Base-by-base conservation (phyloP, 2,329 filamentous ascomycete genomes). In the Chaetothyriales sp. region DNA sequence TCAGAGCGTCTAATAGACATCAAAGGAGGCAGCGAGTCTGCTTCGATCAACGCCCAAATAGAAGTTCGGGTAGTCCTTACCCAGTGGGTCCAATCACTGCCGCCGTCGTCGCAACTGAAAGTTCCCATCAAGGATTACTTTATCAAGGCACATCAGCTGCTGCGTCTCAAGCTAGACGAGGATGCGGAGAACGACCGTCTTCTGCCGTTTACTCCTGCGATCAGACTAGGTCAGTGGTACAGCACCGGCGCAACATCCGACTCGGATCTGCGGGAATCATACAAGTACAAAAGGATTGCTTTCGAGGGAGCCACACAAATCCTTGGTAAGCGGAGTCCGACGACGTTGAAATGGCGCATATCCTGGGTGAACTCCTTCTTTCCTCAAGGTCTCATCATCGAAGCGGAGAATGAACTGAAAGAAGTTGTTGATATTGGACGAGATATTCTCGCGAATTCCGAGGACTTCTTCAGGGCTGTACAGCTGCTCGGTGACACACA, bases 1-100 rank as follows among this genome's bases (percentile, higher is more conserved):
- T 48, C 50, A 3, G 50, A 52, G 20, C 10, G 19, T 18, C 28
- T 49, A 37, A 19, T 48, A n/a, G 46, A 52, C 9, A 18, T 52
- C 6, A 49, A 52, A 18, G 20, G 18, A 13, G 18, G 33, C 9
- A 22, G 4, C 5, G n/a, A 18, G 13, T 25, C 43, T 20, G 37
- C 13, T 33, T 9, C n/a, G 37, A 10, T 43, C 10, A 43, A 43
- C n/a, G 15, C 15, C 6, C 45, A 48, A 18, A 48, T 49, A 7
- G 22, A 9, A 6, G 37, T 49, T 4, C 20, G 33, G 10, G 10
- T 15, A 5, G n/a, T 18, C 5, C 28, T 52, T 19, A n/a, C 19
- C 18, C 13, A 15, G n/a, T 52, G 45, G 45, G 22, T 33, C 5
- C 6, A 8, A 15, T 25, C n/a, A 4, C 22, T 52, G 10, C 50